Evolutionary conservation across 805 yeast species (phyloP).

Genomic region (Blastobotrys peoriensis): DNA sequence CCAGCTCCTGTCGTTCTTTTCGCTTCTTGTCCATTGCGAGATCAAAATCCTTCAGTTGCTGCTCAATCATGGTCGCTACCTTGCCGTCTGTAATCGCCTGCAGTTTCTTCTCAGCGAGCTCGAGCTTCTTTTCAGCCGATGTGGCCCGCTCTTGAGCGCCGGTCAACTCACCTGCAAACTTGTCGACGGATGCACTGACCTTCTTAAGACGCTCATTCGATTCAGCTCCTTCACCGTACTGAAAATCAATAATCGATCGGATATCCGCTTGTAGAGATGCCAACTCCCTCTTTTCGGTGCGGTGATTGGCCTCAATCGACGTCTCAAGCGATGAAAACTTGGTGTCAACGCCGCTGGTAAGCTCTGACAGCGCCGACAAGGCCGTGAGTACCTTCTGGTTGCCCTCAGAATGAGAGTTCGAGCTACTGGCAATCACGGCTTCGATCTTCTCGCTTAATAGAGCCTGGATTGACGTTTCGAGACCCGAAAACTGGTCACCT

Average conservation of each 20-base stretch:
- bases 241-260: conserved; percentile 18
- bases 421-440: too few relatives aligned
- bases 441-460: too few relatives aligned
- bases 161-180: conserved; percentile 1
- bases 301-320: neutral
- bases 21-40: neutral
- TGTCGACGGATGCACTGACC: conserved; percentile 1
- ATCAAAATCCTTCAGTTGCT: conserved; percentile 1
- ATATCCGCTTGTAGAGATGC: conserved; percentile 14
- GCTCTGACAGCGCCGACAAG: neutral
- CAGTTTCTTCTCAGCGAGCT: conserved; percentile 4
- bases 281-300: conserved; percentile 4
- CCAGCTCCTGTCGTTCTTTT: conserved; percentile 1
- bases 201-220: neutral
- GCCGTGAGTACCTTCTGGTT: too few relatives aligned
- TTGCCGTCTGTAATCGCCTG: conserved; percentile 1
- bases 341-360: neutral
- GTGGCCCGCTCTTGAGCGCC: conserved; percentile 4
- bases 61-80: neutral
- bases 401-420: too few relatives aligned
- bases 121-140: conserved; percentile 6
- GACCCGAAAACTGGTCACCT: too few relatives aligned
- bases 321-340: neutral
- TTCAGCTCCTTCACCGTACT: conserved; percentile 12
- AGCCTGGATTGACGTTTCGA: too few relatives aligned